Conservation (phyloP, 305 asterid genomes). For the Rubia peregrina region DNA sequence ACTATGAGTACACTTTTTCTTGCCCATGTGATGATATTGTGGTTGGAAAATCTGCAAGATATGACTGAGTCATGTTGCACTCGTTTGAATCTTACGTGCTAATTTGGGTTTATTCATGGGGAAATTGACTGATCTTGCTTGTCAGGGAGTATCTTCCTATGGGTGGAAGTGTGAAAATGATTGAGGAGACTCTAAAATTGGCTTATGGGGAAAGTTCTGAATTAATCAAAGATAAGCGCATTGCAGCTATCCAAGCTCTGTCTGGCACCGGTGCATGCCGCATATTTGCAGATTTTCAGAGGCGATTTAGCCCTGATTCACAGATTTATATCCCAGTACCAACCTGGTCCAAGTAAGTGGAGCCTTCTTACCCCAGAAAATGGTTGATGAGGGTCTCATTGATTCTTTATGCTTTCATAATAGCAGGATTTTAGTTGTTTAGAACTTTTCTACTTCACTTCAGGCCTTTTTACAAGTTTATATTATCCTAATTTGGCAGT, state of each 20-base stretch:
- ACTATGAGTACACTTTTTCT: not conserved
- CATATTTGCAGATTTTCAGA: slow-evolving; percentile 91
- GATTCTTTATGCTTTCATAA: not conserved
- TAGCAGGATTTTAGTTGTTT: not conserved
- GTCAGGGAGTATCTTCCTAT: slow-evolving; percentile 97
- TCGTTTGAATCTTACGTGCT: not conserved
- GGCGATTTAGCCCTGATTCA: slow-evolving; percentile 84
- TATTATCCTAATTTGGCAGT: slow-evolving; percentile 38
- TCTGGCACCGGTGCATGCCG: slow-evolving; percentile 99
- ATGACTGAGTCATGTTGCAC: not conserved
- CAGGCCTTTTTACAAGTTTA: slow-evolving; percentile 12
- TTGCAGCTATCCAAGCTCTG: slow-evolving; percentile 91
- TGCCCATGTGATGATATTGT: not conserved
- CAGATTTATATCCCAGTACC: slow-evolving; percentile 89
- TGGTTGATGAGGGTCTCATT: not conserved
- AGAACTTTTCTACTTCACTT: slow-evolving; percentile 9
- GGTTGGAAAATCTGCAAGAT: not conserved
- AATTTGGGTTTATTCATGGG: not conserved
- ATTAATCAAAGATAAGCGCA: slow-evolving; percentile 69
- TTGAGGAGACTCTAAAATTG: slow-evolving; percentile 76
- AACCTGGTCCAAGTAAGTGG: slow-evolving; percentile 90
- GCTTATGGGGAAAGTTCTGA: slow-evolving; percentile 88
- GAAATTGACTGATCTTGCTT: slow-evolving; percentile 13
- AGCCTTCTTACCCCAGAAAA: slow-evolving; percentile 9
- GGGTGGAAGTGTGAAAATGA: slow-evolving; percentile 89